Percentiles rank a stretch among this genome's conserved stretches.
Conservation (phyloP, 2,329 filamentous ascomycete species). For the Cryphonectria carpinicola region DNA sequence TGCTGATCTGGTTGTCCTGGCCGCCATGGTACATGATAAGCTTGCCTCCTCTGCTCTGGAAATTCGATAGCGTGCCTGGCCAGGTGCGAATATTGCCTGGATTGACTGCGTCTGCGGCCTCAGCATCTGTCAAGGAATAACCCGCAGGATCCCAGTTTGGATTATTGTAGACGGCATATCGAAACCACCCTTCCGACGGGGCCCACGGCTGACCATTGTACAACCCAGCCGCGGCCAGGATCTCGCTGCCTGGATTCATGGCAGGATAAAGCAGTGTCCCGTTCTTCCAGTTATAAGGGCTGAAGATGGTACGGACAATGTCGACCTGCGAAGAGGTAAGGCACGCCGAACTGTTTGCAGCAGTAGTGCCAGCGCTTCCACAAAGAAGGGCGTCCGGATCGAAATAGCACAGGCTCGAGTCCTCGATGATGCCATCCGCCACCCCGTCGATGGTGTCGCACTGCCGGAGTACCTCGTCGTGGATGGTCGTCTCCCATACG, state of each 20-base stretch:
- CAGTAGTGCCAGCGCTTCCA: background rate
- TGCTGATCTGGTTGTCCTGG: constrained; percentile 48
- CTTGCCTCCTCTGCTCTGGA: constrained; percentile 46
- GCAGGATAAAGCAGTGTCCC: constrained; percentile 39
- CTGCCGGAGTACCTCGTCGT: constrained; percentile 38
- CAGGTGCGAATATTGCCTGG: constrained; percentile 33
- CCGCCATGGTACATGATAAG: constrained; percentile 51
- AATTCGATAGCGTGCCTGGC: constrained; percentile 43
- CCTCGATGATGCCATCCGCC: constrained; percentile 32
- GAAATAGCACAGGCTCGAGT: constrained; percentile 29
- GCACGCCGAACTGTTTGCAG: constrained; percentile 34
- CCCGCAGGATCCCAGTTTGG: constrained; percentile 45
- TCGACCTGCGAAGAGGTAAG: constrained; percentile 29
- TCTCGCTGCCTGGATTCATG: constrained; percentile 53
- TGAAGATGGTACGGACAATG: constrained; percentile 31
- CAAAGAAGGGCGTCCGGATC: constrained; percentile 27
- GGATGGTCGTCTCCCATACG: constrained; percentile 42
- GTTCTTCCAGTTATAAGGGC: constrained; percentile 33
- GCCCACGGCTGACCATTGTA: constrained; percentile 46
- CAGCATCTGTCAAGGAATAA: constrained; percentile 44
- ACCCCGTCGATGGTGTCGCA: constrained; percentile 31
- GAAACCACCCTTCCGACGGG: constrained; percentile 52
- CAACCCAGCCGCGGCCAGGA: constrained; percentile 40
- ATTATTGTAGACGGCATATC: constrained; percentile 49
- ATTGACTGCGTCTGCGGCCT: constrained; percentile 28